Evolutionary conservation across 345 rosid genomes (phyloP).

Genomic region (Camelina hispida): DNA sequence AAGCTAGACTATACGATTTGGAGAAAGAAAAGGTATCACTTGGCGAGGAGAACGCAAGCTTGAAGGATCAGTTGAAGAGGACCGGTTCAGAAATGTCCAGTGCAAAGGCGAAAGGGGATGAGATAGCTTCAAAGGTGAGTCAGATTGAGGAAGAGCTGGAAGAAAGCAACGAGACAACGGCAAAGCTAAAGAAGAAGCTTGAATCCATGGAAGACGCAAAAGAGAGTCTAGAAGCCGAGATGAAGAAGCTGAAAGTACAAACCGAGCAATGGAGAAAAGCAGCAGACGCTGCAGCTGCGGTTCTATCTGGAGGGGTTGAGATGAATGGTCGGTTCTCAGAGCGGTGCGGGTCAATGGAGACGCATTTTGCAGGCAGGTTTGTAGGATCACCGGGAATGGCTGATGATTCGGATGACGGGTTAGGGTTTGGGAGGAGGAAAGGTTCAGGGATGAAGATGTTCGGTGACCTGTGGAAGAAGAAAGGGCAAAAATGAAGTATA

Average conservation of each 20-base stretch:
- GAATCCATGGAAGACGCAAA: conserved; percentile 62
- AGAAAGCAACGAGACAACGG: conserved; percentile 53
- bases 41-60: conserved; percentile 53
- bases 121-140: conserved; percentile 49
- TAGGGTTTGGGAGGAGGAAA: conserved; percentile 60
- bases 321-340: conserved; percentile 57
- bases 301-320: conserved; percentile 68
- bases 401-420: conserved; percentile 62
- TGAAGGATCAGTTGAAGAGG: conserved; percentile 60
- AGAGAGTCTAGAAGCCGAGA: conserved; percentile 67
- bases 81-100: conserved; percentile 45
- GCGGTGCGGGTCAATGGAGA: conserved; percentile 78
- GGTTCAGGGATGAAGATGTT: conserved; percentile 76
- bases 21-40: conserved; percentile 52
- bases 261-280: conserved; percentile 96
- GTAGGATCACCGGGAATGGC: conserved; percentile 63
- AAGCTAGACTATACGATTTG: conserved; percentile 60
- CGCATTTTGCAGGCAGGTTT: conserved; percentile 59
- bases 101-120: conserved; percentile 59
- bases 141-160: conserved; percentile 59
- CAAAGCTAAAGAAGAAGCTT: conserved; percentile 54
- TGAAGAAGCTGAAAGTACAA: conserved; percentile 76
- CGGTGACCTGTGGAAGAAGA: conserved; percentile 88
- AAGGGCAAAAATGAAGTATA: conserved; percentile 56
- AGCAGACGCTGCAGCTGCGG: conserved; percentile 88